A percentile compares a stretch with the other conserved stretches of the same genome.
Evolutionary conservation across 495 filamentous ascomycete species (phyloP).

Genomic region (Schizothecium vesticola): DNA sequence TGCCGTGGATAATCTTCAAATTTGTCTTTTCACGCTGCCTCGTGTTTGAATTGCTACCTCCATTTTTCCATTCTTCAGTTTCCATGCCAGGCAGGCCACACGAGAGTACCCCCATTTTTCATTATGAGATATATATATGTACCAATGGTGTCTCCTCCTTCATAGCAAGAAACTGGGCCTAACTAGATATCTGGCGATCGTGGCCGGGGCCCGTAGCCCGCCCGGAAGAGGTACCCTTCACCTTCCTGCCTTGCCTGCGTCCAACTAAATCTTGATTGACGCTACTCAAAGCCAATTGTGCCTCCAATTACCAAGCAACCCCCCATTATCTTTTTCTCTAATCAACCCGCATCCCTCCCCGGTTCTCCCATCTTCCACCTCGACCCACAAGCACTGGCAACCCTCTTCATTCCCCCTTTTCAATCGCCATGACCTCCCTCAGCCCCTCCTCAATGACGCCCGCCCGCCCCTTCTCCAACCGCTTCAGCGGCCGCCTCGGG

Average conservation of each 20-base stretch:
- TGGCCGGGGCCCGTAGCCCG: neutral
- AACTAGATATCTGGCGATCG: neutral
- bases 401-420: constrained; percentile 39
- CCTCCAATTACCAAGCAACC: neutral
- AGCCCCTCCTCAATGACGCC: constrained; percentile 65
- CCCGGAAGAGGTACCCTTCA: neutral
- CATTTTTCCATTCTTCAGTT: neutral
- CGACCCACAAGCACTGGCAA: neutral
- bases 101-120: neutral
- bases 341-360: no score
- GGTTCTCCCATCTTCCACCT: neutral
- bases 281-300: neutral
- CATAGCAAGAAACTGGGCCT: neutral
- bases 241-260: neutral
- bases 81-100: neutral
- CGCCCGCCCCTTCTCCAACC: constrained; percentile 55
- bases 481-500: constrained; percentile 66
- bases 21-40: no score
- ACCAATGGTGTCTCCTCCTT: neutral
- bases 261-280: neutral
- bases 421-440: constrained; percentile 58
- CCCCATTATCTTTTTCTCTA: no score
- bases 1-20: neutral
- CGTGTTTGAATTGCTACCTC: neutral
- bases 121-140: neutral